Evolutionary conservation across 2,329 filamentous ascomycete species (phyloP), one percentile per base, ranked within the genome.

Genomic region (Apiospora pterosperma): DNA sequence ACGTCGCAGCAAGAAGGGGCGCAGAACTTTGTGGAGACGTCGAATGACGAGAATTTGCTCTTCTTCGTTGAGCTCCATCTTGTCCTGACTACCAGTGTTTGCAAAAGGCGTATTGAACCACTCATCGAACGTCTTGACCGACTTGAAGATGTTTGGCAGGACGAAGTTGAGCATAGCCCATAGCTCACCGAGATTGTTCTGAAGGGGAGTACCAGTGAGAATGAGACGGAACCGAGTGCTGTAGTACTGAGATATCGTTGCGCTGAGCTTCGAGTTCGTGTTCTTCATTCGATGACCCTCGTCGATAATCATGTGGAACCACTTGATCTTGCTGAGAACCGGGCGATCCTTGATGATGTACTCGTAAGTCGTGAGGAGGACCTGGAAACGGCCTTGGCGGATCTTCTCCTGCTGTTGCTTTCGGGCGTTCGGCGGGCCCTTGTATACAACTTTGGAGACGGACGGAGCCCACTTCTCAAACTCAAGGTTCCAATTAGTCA

Each of bases 251-350:
- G 95, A 94, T 69, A 99, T 92, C 5, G 96, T 98, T 69, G 90
- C 93, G 78, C 93, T 97, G 71, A 99, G 85, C 81, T 99, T 99
- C 11, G 96, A 99, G 71, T 96, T 90, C 36, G 92, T 86, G 79
- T 99, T 99, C 87, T 99, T 99, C 96, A 99, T 99, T 77, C 96
- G 93, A 79, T 99, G 96, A 80, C 96, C 96, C 83, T 99, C 96
- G 73, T 99, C 96, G 70, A 99, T 96, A 72, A 99, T 98, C 96
- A 99, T 98, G 81, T 99, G 96, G 73, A 97, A 91, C 96, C 96
- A 99, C 80, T 98, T 98, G 80, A 99, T 95, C 84, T 98, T 98
- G 83, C 92, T 96, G 14, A 99, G 82, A 70, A 99, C 85, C 0
- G 95, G 95, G 39, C 96, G 89, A 75, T 99, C 96, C 81, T 98